Evolutionary conservation across 768 basidiomycete genomes (phyloP), one percentile per base, ranked within the genome.

Genomic region (Trametopsis cervina): DNA sequence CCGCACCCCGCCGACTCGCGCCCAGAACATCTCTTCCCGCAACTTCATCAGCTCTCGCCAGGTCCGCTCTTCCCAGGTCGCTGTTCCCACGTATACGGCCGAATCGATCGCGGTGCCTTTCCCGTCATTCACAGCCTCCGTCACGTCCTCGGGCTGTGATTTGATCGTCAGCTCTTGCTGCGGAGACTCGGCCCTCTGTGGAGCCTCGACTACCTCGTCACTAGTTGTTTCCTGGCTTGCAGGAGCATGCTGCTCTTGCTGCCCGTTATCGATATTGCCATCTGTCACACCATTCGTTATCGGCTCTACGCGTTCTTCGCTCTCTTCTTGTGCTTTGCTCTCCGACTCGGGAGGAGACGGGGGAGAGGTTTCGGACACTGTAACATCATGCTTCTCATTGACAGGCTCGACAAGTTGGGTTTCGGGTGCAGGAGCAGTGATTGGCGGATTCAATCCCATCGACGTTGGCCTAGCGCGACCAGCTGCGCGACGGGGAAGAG

Each of bases 1-100:
- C 49, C 66, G 64, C 44, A 69, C 45, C 4, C 74, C 80, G 0
- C 89, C 89, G 40, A 89, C 65, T 46, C 90, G 69, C 18, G 89
- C 85, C 84, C 81, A 91, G 62, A 87, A 92, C 86, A 92, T 85
- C 37, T 86, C 83, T 62, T 91, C 87, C 50, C 80, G 77, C 54
- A 93, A 62, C 38, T 72, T 72, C 15, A 80, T 72, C 17, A 93
- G 61, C 66, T 89, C 85, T 58, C 82, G 84, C 88, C 89, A 92
- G 17, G 85, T 81, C 43, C 81, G 73, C 61, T 91, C 89, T 63
- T 91, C 89, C 89, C 90, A 91, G 3, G 83, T 86, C 23, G 73
- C 66, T 40, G 85, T 78, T 12, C 80, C 76, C 22, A 87, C 71
- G 50, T 76, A 87, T 23, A 68, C 65, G 13, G 69, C 70, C 0